Conservation (phyloP, 1,284 basidiomycete species). For the Puccinia horiana region DNA sequence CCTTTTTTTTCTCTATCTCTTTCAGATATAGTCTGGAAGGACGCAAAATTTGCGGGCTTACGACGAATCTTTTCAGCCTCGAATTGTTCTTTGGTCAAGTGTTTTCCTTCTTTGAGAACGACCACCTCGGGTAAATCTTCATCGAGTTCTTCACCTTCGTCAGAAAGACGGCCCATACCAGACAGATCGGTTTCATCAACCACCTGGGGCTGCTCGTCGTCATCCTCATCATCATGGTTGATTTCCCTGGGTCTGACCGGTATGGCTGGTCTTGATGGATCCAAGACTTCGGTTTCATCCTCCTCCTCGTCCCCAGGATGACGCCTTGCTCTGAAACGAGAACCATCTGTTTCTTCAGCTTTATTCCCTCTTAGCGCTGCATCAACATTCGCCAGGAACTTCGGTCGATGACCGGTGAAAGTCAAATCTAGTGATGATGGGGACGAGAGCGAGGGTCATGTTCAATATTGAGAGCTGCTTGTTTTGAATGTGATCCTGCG, state of each 20-base stretch:
- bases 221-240: conserved; percentile 31
- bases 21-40: background rate
- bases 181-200: conserved; percentile 22
- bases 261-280: conserved; percentile 47
- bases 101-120: conserved; percentile 41
- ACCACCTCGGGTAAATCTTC: conserved; percentile 41
- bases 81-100: conserved; percentile 43
- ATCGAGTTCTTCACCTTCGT: conserved; percentile 43
- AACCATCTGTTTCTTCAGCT: background rate
- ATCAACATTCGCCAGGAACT: conserved; percentile 45
- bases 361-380: conserved; percentile 33
- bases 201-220: conserved; percentile 37
- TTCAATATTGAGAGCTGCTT: conserved; percentile 30
- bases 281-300: conserved; percentile 41
- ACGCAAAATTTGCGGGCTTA: too few relatives aligned
- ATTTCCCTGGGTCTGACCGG: conserved; percentile 24
- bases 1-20: background rate
- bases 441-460: conserved; percentile 10
- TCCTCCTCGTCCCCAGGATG: background rate
- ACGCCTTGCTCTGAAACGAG: background rate
- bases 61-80: conserved; percentile 46
- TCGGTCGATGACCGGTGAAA: conserved; percentile 44
- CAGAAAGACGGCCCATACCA: conserved; percentile 29
- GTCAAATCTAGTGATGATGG: conserved; percentile 43
- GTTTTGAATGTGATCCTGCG: background rate